phyloP scores from a whole-genome alignment of 176 grass and related monocot species.

The Triticum monococcum region DNA sequence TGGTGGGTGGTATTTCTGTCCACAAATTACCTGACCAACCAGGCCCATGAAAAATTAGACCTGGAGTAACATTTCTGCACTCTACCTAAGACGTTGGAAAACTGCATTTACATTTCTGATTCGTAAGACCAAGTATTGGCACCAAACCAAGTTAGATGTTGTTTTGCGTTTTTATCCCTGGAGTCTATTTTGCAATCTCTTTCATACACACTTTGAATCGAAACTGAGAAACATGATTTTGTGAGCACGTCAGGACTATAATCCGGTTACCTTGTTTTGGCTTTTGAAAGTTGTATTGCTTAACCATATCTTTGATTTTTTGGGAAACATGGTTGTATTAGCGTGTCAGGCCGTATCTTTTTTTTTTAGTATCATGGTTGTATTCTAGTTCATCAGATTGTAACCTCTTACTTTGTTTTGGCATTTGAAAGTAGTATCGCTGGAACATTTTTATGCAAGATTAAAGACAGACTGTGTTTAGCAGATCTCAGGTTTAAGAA shows the following conservation, averaged over 20 bases:
- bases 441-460: constrained; percentile 55
- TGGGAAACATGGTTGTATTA: constrained; percentile 36
- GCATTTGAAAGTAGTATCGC: constrained; percentile 36
- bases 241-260: constrained; percentile 38
- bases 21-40: constrained; percentile 57
- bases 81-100: constrained; percentile 47
- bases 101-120: constrained; percentile 59
- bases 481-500: constrained; percentile 61
- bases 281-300: constrained; percentile 36
- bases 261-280: constrained; percentile 7
- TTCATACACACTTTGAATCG: constrained; percentile 10
- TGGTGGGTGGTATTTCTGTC: constrained; percentile 48
- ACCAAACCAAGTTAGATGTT: constrained; percentile 73
- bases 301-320: constrained; percentile 56
- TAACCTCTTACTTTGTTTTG: constrained; percentile 54
- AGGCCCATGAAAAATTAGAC: constrained; percentile 58
- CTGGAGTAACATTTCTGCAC: constrained; percentile 65
- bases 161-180: constrained; percentile 53
- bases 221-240: not conserved
- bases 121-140: constrained; percentile 64
- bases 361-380: too few species aligned
- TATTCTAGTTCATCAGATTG: not conserved
- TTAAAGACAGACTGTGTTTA: constrained; percentile 52
- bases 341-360: not conserved
- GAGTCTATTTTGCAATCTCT: constrained; percentile 51